phyloP scores from a whole-genome alignment of 352 stramenopile species.

The Phytophthora capsici region DNA sequence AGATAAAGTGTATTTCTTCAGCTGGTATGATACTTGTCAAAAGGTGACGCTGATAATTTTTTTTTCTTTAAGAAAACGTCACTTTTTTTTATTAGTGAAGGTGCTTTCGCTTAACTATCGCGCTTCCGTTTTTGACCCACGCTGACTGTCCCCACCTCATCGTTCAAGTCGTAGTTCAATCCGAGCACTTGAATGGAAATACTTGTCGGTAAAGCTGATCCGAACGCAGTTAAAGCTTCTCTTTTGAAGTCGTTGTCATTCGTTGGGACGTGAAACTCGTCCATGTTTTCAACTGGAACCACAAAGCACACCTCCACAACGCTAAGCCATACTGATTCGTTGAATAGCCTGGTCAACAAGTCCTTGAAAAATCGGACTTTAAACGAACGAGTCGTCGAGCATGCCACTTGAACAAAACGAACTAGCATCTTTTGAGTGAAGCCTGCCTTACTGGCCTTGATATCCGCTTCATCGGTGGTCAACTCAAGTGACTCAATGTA shows the following conservation, averaged over 20 bases:
- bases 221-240: no score
- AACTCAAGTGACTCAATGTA: neutral
- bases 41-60: neutral
- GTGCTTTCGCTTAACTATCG: no score
- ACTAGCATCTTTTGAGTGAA: neutral
- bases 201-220: no score
- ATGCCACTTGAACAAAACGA: neutral
- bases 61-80: conserved; percentile 7
- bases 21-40: neutral
- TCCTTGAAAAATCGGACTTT: neutral
- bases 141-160: no score
- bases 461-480: neutral
- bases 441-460: neutral
- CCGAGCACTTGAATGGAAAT: no score
- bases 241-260: neutral
- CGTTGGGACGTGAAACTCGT: neutral
- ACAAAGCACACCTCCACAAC: no score
- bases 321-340: neutral
- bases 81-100: conserved; percentile 27
- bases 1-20: conserved; percentile 4
- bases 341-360: neutral
- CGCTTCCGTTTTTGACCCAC: neutral
- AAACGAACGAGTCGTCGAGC: neutral
- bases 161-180: no score
- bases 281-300: neutral